Conservation (phyloP, 345 rosid species). For the Tarenaya hassleriana region DNA sequence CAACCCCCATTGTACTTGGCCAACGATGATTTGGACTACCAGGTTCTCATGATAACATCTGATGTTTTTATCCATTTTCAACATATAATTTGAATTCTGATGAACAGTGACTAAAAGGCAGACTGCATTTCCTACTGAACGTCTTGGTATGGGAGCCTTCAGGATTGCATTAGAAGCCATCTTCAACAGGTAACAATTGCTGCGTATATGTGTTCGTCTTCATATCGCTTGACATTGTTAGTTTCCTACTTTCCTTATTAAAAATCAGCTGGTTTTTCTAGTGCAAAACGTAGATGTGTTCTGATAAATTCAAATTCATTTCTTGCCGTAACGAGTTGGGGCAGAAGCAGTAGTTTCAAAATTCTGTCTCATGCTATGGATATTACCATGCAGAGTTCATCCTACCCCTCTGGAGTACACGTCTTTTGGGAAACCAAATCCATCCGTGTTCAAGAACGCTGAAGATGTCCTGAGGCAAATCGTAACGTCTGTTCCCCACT, state of each 20-base stretch:
- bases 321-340: no score
- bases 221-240: no score
- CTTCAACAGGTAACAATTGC: conserved; percentile 54
- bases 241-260: no score
- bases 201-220: conserved; percentile 1
- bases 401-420: conserved; percentile 44
- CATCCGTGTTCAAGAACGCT: conserved; percentile 64
- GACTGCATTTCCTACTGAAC: conserved; percentile 81
- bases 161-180: conserved; percentile 76
- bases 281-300: no score
- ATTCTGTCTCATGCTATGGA: background rate
- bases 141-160: conserved; percentile 92
- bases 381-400: conserved; percentile 46
- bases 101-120: conserved; percentile 33
- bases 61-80: conserved; percentile 1
- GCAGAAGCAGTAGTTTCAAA: no score
- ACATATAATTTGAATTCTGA: conserved; percentile 27
- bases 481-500: conserved; percentile 25
- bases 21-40: conserved; percentile 76
- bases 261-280: no score
- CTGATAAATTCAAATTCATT: no score
- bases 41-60: conserved; percentile 36
- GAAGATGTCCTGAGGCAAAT: conserved; percentile 49
- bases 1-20: conserved; percentile 73
- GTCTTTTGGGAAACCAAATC: conserved; percentile 77